Evolutionary conservation across 1,284 basidiomycete genomes (phyloP), one percentile per base, ranked within the genome.

Genomic region (Hemileia vastatrix): DNA sequence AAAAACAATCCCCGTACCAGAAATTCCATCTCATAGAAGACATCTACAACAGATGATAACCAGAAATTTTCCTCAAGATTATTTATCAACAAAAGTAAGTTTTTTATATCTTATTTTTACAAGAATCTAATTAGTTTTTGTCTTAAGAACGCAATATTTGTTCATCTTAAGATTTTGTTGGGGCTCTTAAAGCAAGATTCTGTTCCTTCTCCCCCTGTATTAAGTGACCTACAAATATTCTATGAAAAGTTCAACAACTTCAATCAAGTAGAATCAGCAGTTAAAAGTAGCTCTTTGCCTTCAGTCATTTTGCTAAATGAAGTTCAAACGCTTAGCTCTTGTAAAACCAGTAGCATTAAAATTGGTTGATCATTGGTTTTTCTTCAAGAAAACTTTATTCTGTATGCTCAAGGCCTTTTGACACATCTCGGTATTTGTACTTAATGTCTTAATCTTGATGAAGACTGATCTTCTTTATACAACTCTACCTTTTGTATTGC

Each of bases 111-210:
- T 45, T 21, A 19, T 45, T 18, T 45, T 4, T 45, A 21, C 18
- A 5, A 4, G 4, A 15, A 45, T 13, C 40, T 31, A 3, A 19
- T 13, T 24, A 4, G 18, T 23, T 23, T 21, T 45, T 45, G n/a
- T 18, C 8, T 19, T 11, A 23, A 56, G 54, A 45, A 44, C 4
- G 54, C 54, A 15, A 13, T 56, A 13, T 56, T 45, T 56, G 19
- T 56, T 23, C 54, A 56, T 27, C 21, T 56, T 13, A 56, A 56
- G 27, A 45, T 56, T 11, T 21, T 56, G 21, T 56, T 36, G 54
- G 54, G 54, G 4, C 43, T 56, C 6, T 45, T 56, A 2, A 56
- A 56, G 40, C 19, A 43, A 11, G 23, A 56, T 23, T 27, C 18
- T 6, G 54, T 56, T 43, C 54, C 54, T n/a, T 9, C 31, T 23